phyloP scores from a whole-genome alignment of 768 basidiomycete species.

The Tylopilus sp. region DNA sequence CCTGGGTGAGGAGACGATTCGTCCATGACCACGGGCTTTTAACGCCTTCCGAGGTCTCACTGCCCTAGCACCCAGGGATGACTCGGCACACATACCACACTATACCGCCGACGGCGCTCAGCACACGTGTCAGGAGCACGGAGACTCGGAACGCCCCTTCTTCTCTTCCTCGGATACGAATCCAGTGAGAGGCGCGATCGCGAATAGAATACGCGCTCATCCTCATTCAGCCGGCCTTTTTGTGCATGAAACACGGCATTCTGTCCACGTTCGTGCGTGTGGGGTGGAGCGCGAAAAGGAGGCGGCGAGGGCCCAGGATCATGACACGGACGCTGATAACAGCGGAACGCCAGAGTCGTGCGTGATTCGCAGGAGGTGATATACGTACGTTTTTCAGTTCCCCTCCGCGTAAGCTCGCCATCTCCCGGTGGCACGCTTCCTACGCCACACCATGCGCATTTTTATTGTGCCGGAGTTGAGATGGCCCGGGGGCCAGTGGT shows the following conservation, averaged over 20 bases:
- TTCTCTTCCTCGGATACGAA: conserved; percentile 1
- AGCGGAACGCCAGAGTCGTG: not conserved
- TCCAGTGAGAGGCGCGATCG: not conserved
- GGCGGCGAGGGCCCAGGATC: not conserved
- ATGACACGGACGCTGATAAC: not conserved
- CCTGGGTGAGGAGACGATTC: not conserved
- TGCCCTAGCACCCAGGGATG: not conserved
- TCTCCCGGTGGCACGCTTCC: not conserved
- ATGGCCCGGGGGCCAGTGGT: no score
- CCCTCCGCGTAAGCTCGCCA: no score
- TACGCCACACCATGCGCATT: not conserved
- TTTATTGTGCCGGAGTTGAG: not conserved
- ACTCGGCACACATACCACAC: not conserved
- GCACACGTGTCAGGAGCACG: conserved; percentile 7
- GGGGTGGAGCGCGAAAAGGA: not conserved
- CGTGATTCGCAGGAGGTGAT: not conserved
- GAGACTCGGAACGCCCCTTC: conserved; percentile 8
- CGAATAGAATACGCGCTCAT: not conserved
- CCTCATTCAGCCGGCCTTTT: no score
- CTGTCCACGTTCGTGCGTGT: no score
- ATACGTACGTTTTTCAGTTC: not conserved
- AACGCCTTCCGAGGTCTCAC: not conserved
- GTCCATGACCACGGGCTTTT: not conserved
- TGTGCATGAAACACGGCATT: no score
- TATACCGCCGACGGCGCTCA: conserved; percentile 4